A percentile compares a stretch with the other conserved stretches of the same genome.
phyloP scores from a whole-genome alignment of 805 yeast genomes.

The Yarrowia sp. region DNA sequence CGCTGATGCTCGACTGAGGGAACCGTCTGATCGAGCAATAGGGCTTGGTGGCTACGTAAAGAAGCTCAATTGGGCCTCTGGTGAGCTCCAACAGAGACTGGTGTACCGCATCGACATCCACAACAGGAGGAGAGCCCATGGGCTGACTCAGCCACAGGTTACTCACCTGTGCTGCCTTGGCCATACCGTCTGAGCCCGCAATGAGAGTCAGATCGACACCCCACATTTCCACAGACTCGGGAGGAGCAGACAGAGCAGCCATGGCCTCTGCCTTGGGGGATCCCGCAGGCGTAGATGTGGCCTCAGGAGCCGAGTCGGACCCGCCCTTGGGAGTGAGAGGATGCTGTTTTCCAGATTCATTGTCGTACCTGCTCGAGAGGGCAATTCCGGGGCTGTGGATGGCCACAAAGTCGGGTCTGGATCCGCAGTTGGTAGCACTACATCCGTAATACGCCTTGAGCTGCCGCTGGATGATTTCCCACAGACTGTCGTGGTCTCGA shows the following conservation, averaged over 20 bases:
- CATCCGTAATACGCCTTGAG: constrained; percentile 14
- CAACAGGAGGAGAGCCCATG: not conserved
- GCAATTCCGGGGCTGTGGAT: constrained; percentile 3
- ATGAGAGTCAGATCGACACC: constrained; percentile 11
- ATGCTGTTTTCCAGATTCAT: not conserved
- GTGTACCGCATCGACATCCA: not conserved
- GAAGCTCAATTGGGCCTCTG: constrained; percentile 14
- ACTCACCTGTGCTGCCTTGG: constrained; percentile 2
- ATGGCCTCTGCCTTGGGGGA: not conserved
- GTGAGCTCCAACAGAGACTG: constrained; percentile 19
- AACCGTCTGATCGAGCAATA: constrained; percentile 5
- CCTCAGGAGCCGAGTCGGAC: not conserved
- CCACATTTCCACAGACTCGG: constrained; percentile 7
- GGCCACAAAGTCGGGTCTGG: not conserved
- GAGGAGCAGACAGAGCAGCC: not conserved
- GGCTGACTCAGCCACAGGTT: not conserved
- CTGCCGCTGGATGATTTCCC: constrained; percentile 7
- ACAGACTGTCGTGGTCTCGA: constrained; percentile 10
- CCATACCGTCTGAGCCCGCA: not conserved
- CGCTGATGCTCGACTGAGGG: constrained; percentile 12
- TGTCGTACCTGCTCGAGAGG: not conserved
- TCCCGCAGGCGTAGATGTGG: not conserved
- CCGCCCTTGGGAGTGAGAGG: constrained; percentile 1
- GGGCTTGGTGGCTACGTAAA: constrained; percentile 10
- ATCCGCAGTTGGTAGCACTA: constrained; percentile 8